A percentile compares a stretch with the other conserved stretches of the same genome.
Evolutionary conservation across 1,284 basidiomycete genomes (phyloP).

Genomic region (Sporisorium iseilematis-ciliati): DNA sequence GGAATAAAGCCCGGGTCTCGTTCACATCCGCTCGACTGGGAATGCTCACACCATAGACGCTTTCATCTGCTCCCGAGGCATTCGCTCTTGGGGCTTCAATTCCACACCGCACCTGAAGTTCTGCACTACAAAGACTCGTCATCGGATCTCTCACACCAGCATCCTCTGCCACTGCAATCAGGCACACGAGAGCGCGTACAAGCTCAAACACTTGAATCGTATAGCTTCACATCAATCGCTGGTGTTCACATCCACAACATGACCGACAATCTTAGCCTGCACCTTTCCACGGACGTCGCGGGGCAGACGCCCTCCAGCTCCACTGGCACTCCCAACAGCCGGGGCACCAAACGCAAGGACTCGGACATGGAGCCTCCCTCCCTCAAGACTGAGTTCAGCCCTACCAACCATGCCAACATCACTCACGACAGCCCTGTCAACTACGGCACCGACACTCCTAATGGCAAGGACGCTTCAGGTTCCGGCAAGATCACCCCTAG

Average conservation of each 20-base stretch:
- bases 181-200: background rate
- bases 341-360: slow-evolving; percentile 41
- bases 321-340: slow-evolving; percentile 35
- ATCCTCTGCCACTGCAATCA: background rate
- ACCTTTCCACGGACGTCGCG: slow-evolving; percentile 10
- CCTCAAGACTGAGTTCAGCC: slow-evolving; percentile 31
- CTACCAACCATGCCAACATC: slow-evolving; percentile 1
- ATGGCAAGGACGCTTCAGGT: slow-evolving; percentile 20
- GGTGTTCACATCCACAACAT: slow-evolving; percentile 1
- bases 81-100: slow-evolving; percentile 2
- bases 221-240: background rate
- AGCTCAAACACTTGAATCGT: background rate
- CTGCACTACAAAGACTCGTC: background rate
- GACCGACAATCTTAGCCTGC: slow-evolving; percentile 14
- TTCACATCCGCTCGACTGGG: slow-evolving; percentile 4
- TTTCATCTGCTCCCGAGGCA: slow-evolving; percentile 12
- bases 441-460: slow-evolving; percentile 25
- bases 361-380: slow-evolving; percentile 28
- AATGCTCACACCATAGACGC: slow-evolving; percentile 16
- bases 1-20: background rate
- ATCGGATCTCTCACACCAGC: background rate
- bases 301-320: slow-evolving; percentile 34
- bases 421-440: slow-evolving; percentile 31
- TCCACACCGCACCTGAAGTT: background rate
- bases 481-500: slow-evolving; percentile 17